phyloP scores from a whole-genome alignment of 164 flowering plant species.

The Stephania cephalantha region DNA sequence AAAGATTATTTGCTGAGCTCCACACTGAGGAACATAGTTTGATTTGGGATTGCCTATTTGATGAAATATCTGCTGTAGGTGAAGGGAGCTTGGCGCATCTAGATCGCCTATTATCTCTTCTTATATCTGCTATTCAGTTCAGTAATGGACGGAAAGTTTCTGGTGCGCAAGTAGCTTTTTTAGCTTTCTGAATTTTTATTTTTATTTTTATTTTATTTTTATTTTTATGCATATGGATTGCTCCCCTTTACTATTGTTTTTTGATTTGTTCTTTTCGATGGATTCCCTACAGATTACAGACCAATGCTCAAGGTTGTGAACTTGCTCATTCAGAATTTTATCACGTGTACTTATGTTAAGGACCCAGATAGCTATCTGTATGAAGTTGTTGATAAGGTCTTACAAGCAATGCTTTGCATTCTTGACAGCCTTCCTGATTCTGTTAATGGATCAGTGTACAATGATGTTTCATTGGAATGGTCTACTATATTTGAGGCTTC shows the following conservation, averaged over 20 bases:
- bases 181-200: not conserved
- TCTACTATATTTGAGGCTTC: conserved; percentile 58
- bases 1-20: conserved; percentile 47
- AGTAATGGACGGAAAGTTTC: conserved; percentile 28
- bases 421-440: conserved; percentile 42
- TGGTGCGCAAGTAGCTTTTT: conserved; percentile 38
- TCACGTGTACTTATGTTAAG: conserved; percentile 14
- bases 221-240: too few relatives aligned
- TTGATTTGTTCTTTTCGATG: not conserved
- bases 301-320: conserved; percentile 34
- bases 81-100: conserved; percentile 30
- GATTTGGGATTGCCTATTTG: conserved; percentile 47
- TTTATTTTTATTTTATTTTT: not conserved
- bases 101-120: conserved; percentile 46
- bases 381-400: conserved; percentile 39
- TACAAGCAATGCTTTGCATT: conserved; percentile 55
- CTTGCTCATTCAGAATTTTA: conserved; percentile 32
- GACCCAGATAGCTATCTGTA: conserved; percentile 20
- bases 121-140: conserved; percentile 39
- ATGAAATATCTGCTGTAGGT: conserved; percentile 28
- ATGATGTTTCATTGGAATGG: conserved; percentile 46
- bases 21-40: conserved; percentile 40
- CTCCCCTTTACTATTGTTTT: not conserved
- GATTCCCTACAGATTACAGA: conserved; percentile 38
- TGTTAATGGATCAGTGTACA: conserved; percentile 26